These are phyloP conservation scores for Crithidia expoeki DNA, from an alignment of 208 protist species.

Conservation along the genomic window DNA sequence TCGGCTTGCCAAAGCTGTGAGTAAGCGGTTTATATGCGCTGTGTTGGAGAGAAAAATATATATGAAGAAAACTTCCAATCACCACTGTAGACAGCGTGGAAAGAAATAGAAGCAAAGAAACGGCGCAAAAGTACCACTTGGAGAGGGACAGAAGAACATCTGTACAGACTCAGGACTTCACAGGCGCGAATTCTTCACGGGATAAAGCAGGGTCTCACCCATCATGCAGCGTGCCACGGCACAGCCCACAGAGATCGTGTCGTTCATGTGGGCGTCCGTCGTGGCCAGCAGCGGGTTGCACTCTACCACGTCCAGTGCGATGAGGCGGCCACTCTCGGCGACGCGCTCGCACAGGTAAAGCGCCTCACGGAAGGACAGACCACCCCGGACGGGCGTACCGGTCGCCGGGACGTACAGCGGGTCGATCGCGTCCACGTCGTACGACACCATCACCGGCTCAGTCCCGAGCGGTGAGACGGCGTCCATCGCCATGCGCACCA, in stretches of 20 bases:
- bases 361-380: constrained; percentile 57
- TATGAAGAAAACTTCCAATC: neutral
- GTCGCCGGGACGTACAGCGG: constrained; percentile 57
- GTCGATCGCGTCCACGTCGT: constrained; percentile 76
- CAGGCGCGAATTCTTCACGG: constrained; percentile 35
- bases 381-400: constrained; percentile 62
- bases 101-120: neutral
- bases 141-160: neutral
- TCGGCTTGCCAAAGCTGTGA: neutral
- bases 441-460: constrained; percentile 64
- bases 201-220: constrained; percentile 50
- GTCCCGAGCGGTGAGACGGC: constrained; percentile 45
- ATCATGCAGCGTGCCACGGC: constrained; percentile 52
- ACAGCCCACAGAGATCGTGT: constrained; percentile 52
- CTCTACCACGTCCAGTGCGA: constrained; percentile 66
- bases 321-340: constrained; percentile 51
- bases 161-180: constrained; percentile 2
- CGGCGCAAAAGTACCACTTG: neutral
- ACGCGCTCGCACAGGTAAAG: constrained; percentile 49
- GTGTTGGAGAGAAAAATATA: neutral
- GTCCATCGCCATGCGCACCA: constrained; percentile 56
- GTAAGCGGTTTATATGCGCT: neutral
- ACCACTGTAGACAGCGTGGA: neutral
- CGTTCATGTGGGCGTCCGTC: constrained; percentile 31
- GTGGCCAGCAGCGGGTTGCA: constrained; percentile 67